phyloP scores from a whole-genome alignment of 1,284 basidiomycete species.

The Sanghuangporus sanghuang region DNA sequence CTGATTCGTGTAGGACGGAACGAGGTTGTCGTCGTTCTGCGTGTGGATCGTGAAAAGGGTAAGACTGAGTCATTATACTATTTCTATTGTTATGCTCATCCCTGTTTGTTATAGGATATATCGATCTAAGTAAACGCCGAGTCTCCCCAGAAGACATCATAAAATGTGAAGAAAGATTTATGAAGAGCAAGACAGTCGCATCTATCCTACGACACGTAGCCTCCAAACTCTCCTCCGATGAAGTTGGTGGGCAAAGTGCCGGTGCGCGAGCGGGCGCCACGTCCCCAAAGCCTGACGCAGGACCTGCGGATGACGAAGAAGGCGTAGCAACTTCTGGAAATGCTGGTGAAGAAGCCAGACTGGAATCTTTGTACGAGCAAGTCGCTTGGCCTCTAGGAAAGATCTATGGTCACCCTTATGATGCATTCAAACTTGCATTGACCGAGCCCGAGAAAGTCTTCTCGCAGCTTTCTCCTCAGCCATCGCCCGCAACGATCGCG shows the following conservation, averaged over 20 bases:
- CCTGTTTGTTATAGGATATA: constrained; percentile 67
- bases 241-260: constrained; percentile 23
- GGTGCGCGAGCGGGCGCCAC: constrained; percentile 28
- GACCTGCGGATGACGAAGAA: constrained; percentile 29
- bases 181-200: constrained; percentile 94
- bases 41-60: constrained; percentile 99
- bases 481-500: constrained; percentile 56
- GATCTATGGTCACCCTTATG: constrained; percentile 94
- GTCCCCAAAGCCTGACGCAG: constrained; percentile 31
- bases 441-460: constrained; percentile 89
- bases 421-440: constrained; percentile 95
- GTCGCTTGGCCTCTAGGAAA: constrained; percentile 92
- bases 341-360: constrained; percentile 63
- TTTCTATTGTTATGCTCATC: neutral
- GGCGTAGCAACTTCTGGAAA: constrained; percentile 30
- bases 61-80: constrained; percentile 24
- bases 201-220: constrained; percentile 94
- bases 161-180: constrained; percentile 98
- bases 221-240: constrained; percentile 54
- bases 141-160: constrained; percentile 99
- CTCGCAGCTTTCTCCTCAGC: constrained; percentile 58
- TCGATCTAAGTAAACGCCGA: constrained; percentile 97
- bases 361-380: constrained; percentile 85
- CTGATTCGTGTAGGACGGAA: constrained; percentile 97
- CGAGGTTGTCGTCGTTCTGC: constrained; percentile 96